Conservation (phyloP, 805 yeast species). For the Metschnikowia sp. region DNA sequence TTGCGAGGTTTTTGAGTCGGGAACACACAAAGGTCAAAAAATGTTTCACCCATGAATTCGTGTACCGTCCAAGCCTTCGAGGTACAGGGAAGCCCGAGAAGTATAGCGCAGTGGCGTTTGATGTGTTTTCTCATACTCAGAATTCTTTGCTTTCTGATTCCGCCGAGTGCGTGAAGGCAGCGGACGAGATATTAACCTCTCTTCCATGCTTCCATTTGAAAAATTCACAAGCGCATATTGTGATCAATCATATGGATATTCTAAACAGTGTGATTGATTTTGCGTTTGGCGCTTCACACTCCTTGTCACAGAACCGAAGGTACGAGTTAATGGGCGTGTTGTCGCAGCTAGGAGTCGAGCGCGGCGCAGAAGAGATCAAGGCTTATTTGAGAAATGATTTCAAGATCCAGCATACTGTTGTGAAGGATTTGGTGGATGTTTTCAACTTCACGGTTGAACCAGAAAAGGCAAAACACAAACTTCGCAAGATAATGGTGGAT, state of each 20-base stretch:
- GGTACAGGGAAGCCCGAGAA: constrained; percentile 68
- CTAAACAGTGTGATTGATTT: constrained; percentile 59
- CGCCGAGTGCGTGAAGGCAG: constrained; percentile 82
- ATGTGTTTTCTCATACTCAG: constrained; percentile 55
- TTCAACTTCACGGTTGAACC: constrained; percentile 78
- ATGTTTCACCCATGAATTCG: constrained; percentile 72
- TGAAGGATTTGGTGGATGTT: constrained; percentile 69
- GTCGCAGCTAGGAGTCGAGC: constrained; percentile 74
- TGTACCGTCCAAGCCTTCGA: constrained; percentile 61
- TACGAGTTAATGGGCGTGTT: constrained; percentile 64
- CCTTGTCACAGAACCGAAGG: constrained; percentile 58
- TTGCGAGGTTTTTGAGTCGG: constrained; percentile 80
- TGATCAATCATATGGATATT: constrained; percentile 79
- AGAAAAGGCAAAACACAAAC: constrained; percentile 56
- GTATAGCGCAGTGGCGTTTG: constrained; percentile 84
- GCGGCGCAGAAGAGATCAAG: constrained; percentile 57
- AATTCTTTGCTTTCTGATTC: constrained; percentile 40
- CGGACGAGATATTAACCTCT: constrained; percentile 64
- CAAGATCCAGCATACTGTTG: constrained; percentile 73
- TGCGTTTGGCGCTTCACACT: constrained; percentile 72
- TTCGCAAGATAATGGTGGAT: constrained; percentile 71
- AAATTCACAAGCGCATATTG: constrained; percentile 51
- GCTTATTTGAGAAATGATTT: constrained; percentile 47
- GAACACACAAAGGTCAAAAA: constrained; percentile 51
- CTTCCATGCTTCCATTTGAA: constrained; percentile 62